Evolutionary conservation across 495 filamentous ascomycete genomes (phyloP).

Genomic region (Penicillium verhagenii): DNA sequence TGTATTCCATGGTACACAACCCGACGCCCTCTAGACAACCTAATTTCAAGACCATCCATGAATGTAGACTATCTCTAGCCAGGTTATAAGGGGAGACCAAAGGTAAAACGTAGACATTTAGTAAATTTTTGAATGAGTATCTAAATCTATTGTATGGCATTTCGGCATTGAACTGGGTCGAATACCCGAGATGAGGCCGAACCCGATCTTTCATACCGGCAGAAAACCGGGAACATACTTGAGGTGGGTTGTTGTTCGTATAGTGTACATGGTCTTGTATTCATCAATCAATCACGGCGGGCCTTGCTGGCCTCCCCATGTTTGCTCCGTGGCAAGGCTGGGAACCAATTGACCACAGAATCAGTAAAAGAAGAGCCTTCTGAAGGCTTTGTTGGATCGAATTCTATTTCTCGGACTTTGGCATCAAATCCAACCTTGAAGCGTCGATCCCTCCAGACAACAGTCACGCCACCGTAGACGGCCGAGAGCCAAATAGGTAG

Average conservation of each 20-base stretch:
- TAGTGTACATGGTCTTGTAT: slow-evolving; percentile 7
- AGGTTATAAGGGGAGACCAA: no score
- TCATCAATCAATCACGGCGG: slow-evolving; percentile 28
- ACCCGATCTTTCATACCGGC: neutral
- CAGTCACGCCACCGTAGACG: slow-evolving; percentile 76
- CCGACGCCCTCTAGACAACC: no score
- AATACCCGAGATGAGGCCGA: neutral
- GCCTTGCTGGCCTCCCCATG: slow-evolving; percentile 17
- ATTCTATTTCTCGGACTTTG: slow-evolving; percentile 60
- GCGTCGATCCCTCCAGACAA: slow-evolving; percentile 79
- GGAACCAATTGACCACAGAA: slow-evolving; percentile 15
- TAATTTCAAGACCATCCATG: no score
- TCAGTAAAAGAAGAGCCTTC: slow-evolving; percentile 19
- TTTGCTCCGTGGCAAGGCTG: slow-evolving; percentile 7
- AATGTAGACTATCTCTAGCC: no score
- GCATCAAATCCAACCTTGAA: slow-evolving; percentile 84
- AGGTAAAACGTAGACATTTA: no score
- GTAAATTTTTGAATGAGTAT: no score
- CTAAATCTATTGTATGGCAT: neutral
- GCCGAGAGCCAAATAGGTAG: slow-evolving; percentile 87
- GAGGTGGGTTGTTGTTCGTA: slow-evolving; percentile 7
- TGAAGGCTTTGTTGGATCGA: slow-evolving; percentile 2
- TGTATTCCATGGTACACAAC: no score
- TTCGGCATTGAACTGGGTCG: neutral
- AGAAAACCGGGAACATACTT: neutral